Evolutionary conservation across 2,329 filamentous ascomycete species (phyloP), one percentile per base, ranked within the genome.

Genomic region (Ambrosiella beaveri): DNA sequence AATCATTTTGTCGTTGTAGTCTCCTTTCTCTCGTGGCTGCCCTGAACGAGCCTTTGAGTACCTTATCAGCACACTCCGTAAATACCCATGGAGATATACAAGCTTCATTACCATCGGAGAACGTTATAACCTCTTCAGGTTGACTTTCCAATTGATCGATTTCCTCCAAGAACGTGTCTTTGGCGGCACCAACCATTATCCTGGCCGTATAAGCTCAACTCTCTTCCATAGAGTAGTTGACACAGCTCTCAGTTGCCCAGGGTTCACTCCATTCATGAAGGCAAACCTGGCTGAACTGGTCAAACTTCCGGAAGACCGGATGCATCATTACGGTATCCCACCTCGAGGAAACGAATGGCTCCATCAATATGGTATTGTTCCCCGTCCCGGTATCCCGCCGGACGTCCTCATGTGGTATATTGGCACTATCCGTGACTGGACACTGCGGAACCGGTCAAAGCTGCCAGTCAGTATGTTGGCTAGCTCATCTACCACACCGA

Each of bases 1-100:
- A 35, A 50, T 7, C 37, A 9, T 15, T 45, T 9, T 38, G 12
- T 3, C 8, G n/a, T 41, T 11, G 8, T 36, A 83, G 79, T 80
- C 79, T 11, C 76, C 77, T 0, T 84, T 79, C 64, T 75, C 78
- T 7, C 74, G 72, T 59, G 74, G 80, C 35, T 82, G 79, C 63
- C 79, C 80, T 0, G 80, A 85, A 68, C 76, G 82, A 12, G 77
- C 80, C 1, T 84, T 78, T 58, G 82, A 85, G 69, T 81, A 75
- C 65, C 71, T 85, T 64, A 81, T 85, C 63, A 82, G 78, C 65
- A 83, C 77, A 0, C 65, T 81, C 41, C 75, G 74, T 61, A 80
- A 84, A 70, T 74, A 82, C 49, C 82, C 82, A 0, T 85, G 82
- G 82, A 73, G 77, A 60, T 72, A 74, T 65, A 72, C 79, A 1